A percentile compares a stretch with the other conserved stretches of the same genome.
These are phyloP conservation scores for Neotropicomus parvogracilis DNA, from an alignment of 1,284 basidiomycete genomes.

Conservation along the genomic window DNA sequence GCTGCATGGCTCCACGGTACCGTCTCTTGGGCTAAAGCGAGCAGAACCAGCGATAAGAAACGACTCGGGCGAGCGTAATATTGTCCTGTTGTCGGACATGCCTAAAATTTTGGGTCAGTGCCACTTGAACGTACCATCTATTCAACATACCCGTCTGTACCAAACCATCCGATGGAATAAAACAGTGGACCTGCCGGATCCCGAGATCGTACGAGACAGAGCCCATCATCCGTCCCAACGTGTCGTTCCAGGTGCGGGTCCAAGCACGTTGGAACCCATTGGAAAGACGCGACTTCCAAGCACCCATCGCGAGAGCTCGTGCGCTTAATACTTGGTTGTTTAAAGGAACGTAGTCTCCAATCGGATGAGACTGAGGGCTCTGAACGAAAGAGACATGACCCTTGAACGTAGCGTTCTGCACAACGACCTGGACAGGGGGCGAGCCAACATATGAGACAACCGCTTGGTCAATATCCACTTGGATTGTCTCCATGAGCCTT, in stretches of 20 bases:
- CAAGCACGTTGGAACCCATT: constrained; percentile 60
- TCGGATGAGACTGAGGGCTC: constrained; percentile 36
- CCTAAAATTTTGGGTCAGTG: constrained; percentile 12
- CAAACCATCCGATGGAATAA: constrained; percentile 23
- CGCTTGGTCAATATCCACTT: constrained; percentile 60
- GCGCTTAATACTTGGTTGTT: constrained; percentile 30
- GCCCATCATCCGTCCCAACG: constrained; percentile 60
- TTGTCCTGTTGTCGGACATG: constrained; percentile 28
- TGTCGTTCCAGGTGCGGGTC: constrained; percentile 62
- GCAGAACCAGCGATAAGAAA: constrained; percentile 47
- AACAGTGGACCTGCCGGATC: constrained; percentile 48
- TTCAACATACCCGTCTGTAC: constrained; percentile 30
- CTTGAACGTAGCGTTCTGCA: constrained; percentile 51
- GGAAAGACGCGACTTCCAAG: constrained; percentile 58
- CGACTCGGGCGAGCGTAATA: constrained; percentile 45
- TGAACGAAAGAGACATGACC: constrained; percentile 54
- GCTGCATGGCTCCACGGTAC: constrained; percentile 52
- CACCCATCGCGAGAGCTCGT: constrained; percentile 47
- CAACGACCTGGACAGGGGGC: constrained; percentile 48
- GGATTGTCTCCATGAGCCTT: constrained; percentile 57
- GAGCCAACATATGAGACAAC: constrained; percentile 47
- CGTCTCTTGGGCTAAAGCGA: constrained; percentile 55
- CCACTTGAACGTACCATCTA: background rate
- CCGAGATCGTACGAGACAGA: constrained; percentile 49
- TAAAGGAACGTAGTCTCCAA: constrained; percentile 26